A percentile compares a stretch with the other conserved stretches of the same genome.
Evolutionary conservation across 2,329 filamentous ascomycete genomes (phyloP).

Genomic region (Microdochium nivale): DNA sequence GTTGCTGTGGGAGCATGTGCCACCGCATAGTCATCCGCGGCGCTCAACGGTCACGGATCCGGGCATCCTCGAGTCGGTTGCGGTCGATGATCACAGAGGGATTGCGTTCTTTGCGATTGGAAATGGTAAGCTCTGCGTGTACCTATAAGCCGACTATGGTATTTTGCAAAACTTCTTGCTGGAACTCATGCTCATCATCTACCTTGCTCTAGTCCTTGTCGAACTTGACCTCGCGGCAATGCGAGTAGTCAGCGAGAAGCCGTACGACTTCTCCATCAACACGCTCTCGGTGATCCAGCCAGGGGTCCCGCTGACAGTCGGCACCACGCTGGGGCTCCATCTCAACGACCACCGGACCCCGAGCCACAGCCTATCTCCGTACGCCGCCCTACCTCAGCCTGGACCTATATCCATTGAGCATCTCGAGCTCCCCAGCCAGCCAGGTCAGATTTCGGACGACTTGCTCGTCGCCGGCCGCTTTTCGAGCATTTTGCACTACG

Average conservation of each 20-base stretch:
- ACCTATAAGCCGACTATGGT: no score
- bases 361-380: constrained; percentile 34
- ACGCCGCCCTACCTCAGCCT: constrained; percentile 69
- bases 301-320: constrained; percentile 69
- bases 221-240: constrained; percentile 76
- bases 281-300: constrained; percentile 64
- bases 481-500: constrained; percentile 80
- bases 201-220: constrained; percentile 44
- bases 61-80: constrained; percentile 72
- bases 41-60: constrained; percentile 61
- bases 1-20: constrained; percentile 52
- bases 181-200: no score
- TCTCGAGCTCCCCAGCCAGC: constrained; percentile 47
- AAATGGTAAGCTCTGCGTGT: background rate
- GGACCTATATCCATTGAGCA: constrained; percentile 79
- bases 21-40: constrained; percentile 32
- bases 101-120: constrained; percentile 69
- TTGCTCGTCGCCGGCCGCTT: constrained; percentile 89
- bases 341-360: constrained; percentile 65
- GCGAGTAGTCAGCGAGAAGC: constrained; percentile 57
- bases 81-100: constrained; percentile 58
- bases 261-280: constrained; percentile 76
- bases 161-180: no score
- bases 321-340: constrained; percentile 72
- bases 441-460: constrained; percentile 56